Conservation (phyloP, 768 basidiomycete species). For the Pulveroboletus frians region DNA sequence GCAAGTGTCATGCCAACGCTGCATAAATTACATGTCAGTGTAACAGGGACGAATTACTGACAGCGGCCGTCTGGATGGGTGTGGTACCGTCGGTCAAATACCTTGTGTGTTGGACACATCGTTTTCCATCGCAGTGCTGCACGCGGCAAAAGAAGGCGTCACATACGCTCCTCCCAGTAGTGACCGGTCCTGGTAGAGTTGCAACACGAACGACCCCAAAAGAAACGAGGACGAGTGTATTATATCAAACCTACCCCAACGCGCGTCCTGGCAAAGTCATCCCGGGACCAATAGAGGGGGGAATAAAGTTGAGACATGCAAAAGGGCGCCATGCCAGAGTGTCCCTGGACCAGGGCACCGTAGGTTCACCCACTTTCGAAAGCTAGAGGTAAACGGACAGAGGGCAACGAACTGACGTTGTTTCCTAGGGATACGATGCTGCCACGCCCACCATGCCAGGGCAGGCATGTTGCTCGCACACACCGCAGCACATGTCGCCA, state of each 20-base stretch:
- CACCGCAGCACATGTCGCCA: too few species aligned
- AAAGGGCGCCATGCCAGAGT: too few species aligned
- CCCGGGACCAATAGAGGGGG: slow-evolving; percentile 12
- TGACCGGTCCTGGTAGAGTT: slow-evolving; percentile 36
- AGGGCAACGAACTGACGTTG: too few species aligned
- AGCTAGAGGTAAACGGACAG: too few species aligned
- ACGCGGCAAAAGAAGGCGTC: neutral
- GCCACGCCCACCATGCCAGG: too few species aligned
- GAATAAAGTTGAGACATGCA: too few species aligned
- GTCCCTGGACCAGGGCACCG: too few species aligned
- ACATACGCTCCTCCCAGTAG: slow-evolving; percentile 34
- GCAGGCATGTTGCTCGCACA: too few species aligned
- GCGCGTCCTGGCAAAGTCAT: slow-evolving; percentile 33
- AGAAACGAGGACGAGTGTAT: neutral
- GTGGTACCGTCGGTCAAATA: slow-evolving; percentile 18
- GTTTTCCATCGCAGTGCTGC: neutral
- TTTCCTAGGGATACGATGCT: too few species aligned
- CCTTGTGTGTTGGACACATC: too few species aligned
- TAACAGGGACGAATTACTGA: neutral
- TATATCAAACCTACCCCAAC: neutral
- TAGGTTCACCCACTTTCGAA: too few species aligned
- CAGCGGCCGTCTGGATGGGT: slow-evolving; percentile 18
- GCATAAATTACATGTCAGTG: slow-evolving; percentile 4
- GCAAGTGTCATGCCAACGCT: slow-evolving; percentile 24
- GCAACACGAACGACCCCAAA: slow-evolving; percentile 34